Evolutionary conservation across 306 rosid species (phyloP), one percentile per base, ranked within the genome.

Genomic region (Glycine tomentella): DNA sequence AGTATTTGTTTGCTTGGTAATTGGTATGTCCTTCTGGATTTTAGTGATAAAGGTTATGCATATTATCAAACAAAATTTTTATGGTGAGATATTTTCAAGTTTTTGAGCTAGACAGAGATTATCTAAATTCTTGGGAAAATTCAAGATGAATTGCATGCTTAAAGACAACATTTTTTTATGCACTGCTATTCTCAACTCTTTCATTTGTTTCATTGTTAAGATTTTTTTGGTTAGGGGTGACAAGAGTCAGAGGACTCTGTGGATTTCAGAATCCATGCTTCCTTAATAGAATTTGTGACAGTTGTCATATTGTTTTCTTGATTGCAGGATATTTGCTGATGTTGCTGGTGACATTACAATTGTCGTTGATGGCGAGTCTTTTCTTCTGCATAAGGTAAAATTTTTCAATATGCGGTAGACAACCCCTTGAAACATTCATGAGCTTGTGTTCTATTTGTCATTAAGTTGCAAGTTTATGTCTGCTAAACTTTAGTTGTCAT

Each of bases 291-390:
- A 8, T 82, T 70, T 71, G 16, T 72, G 74, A 25, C 61, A 38
- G n/a, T 44, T 42, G 13, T 82, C 55, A 17, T 17, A 16, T 62
- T 63, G 56, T 55, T 74, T 42, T 38, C 44, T 65, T 69, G 6
- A 8, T 34, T 33, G 81, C 80, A 94, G 98, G 51, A 92, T 94
- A 80, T 94, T 94, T 86, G 90, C 97, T 61, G 98, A 92, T 85
- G 97, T 94, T 74, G 95, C 98, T 49, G 97, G 95, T 46, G 98
- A 94, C 85, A 89, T 94, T 51, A 94, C 94, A 71, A 85, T 94
- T 40, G 86, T 87, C 0, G 92, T 89, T 52, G 92, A 89, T 86
- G 97, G 96, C 33, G 94, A 94, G 63, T 88, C 96, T 49, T 94
- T 94, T 89, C 89, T 94, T 61, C 88, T 92, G 50, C 98, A 94